Base-by-base conservation (phyloP, 2,329 filamentous ascomycete genomes). In the Cercospora beticola region DNA sequence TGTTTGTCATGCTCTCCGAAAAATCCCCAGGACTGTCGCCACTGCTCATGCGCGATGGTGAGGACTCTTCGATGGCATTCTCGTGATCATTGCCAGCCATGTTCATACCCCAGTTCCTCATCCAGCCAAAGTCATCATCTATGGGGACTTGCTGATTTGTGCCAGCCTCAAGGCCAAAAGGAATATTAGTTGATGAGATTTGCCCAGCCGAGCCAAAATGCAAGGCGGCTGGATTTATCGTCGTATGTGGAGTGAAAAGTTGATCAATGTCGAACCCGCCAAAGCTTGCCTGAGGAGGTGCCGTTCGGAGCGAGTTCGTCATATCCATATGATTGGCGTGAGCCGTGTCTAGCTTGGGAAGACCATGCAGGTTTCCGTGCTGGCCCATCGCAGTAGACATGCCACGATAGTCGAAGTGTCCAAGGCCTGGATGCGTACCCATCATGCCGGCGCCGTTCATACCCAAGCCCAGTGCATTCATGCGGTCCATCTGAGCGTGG, bases 41-140 rank as follows among this genome's bases (percentile, higher is more conserved):
- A 82, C 94, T 98, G 82, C 94, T 98, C 79, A 98, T 94, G 58
- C 93, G 93, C 8, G 95, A 98, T 16, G 95, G 95, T 14, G 95
- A 98, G 10, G 95, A 98, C 68, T 92, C 93, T 75, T 97, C 94
- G 64, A 97, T 87, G 30, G 92, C 93, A 75, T 90, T 91, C 66
- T 86, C 87, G 74, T 75, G 64, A 85, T 73, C 73, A 77, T 79
- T 69, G 33, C 52, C 56, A 76, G 75, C 86, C 84, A 94, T 88
- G 57, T 91, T 88, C 75, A 90, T 88, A 71, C 95, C 92, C 78
- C 97, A 92, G 23, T 91, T 91, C 68, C 90, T 90, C 81, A 89
- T 87, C 93, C 93, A 98, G 75, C 93, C 91, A 78, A 95, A 92
- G 73, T 94, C 91, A 63, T 97, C 93, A 43, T 87, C 83, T 59